Evolutionary conservation across 2,329 filamentous ascomycete genomes (phyloP).

Genomic region (Myriosclerotinia scirpicola): DNA sequence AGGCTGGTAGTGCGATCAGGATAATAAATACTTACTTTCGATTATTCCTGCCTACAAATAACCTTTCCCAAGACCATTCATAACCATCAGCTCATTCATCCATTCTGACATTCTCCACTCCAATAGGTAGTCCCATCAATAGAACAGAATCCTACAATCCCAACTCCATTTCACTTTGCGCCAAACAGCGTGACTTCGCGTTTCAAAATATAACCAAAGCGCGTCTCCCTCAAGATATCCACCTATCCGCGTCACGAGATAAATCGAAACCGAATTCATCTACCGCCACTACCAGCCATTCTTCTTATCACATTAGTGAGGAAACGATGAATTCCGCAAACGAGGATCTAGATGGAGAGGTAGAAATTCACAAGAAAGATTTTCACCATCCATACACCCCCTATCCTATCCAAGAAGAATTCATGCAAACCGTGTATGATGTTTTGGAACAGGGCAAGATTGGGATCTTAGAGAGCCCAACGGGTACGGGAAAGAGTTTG

Average conservation of each 20-base stretch:
- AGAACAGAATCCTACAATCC: too few species aligned
- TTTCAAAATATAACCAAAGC: constrained; percentile 1
- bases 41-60: neutral
- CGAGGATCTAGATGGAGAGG: neutral
- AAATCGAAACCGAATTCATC: too few species aligned
- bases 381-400: constrained; percentile 72
- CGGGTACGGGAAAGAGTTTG: constrained; percentile 69
- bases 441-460: constrained; percentile 66
- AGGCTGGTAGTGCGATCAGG: neutral
- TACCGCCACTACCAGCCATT: neutral
- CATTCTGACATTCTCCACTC: too few species aligned
- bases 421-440: constrained; percentile 68
- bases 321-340: neutral
- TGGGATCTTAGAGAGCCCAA: constrained; percentile 72
- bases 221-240: constrained; percentile 11
- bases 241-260: neutral
- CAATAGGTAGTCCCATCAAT: neutral
- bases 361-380: constrained; percentile 38
- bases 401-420: constrained; percentile 68
- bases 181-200: constrained; percentile 23
- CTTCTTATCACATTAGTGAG: too few species aligned
- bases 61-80: neutral
- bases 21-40: neutral
- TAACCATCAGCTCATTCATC: too few species aligned
- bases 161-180: constrained; percentile 10